Evolutionary conservation across 495 filamentous ascomycete species (phyloP), one percentile per base, ranked within the genome.

Genomic region (Pseudoneurospora amorphoporcata): DNA sequence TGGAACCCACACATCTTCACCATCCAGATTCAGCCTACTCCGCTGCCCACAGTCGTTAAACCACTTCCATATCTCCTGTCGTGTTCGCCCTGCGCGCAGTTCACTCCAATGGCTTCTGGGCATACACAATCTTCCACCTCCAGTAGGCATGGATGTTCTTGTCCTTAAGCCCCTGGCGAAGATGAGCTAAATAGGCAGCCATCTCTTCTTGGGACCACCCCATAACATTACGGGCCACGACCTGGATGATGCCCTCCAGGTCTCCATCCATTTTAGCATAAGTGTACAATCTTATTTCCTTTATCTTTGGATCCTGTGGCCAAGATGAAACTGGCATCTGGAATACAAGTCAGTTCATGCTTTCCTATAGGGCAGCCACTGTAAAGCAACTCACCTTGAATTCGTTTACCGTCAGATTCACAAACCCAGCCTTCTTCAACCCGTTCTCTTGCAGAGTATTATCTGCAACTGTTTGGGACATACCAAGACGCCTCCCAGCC

Each of bases 231-330:
- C 53, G 29, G 29, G 14, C 32, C 2, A 32, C 32, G 14, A 16
- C 35, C 53, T 8, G 29, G 16, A 35, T 16, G 53, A 35, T 65
- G 29, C 53, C 53, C 14, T 65, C 29, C 3, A 65, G 8, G 12
- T 65, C 53, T 35, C 29, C 32, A 35, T 23, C 8, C 12, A 65
- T 6, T 65, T 2, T 12, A 37, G 7, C 6, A 17, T 8, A 4
- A 12, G 14, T 23, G 29, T 16, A 79, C 41, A 73, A 70, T 0
- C 86, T 86, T 45, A 89, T 79, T 71, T 87, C 80, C 73, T 85
- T 86, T 38, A 85, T 42, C 45, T 82, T 81, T 29, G 75, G 76
- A 69, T 89, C 83, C 32, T 76, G 76, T 3, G 85, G 79, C 87
- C 88, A 88, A 4, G 77, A 74, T 6, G 82, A 83, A 12, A 81